Conservation (phyloP, 1,284 basidiomycete genomes). For the Fomitopsis palustris region DNA sequence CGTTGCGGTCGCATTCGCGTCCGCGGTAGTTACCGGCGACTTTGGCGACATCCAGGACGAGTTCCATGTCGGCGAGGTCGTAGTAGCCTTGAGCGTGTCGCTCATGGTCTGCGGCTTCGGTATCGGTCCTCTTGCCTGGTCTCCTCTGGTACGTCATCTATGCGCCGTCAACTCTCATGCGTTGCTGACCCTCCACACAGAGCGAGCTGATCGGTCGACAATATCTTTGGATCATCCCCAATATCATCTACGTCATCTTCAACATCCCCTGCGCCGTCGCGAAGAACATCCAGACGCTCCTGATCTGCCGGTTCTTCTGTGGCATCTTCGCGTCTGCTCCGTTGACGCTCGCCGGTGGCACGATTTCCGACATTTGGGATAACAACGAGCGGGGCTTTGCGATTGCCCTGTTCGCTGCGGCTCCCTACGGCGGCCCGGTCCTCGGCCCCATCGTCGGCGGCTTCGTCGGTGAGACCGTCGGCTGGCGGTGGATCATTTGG, state of each 20-base stretch:
- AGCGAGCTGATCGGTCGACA: conserved; percentile 59
- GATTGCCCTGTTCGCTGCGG: conserved; percentile 57
- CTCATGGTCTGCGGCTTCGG: conserved; percentile 57
- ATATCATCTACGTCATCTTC: conserved; percentile 46
- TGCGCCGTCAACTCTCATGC: conserved; percentile 17
- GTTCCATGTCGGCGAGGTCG: conserved; percentile 48
- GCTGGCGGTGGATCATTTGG: conserved; percentile 45
- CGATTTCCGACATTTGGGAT: conserved; percentile 67
- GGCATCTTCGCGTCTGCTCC: conserved; percentile 70
- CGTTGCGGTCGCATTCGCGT: conserved; percentile 50
- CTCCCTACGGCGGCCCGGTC: conserved; percentile 65
- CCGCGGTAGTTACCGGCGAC: conserved; percentile 52
- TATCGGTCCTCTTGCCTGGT: conserved; percentile 41
- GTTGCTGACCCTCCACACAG: conserved; percentile 27
- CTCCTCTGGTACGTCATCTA: conserved; percentile 22
- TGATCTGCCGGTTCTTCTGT: conserved; percentile 61
- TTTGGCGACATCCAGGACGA: conserved; percentile 33
- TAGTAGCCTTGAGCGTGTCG: conserved; percentile 38
- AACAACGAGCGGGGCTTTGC: conserved; percentile 58
- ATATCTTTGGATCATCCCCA: conserved; percentile 42
- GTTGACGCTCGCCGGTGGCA: conserved; percentile 57
- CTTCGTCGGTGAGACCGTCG: conserved; percentile 39
- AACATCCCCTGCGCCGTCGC: conserved; percentile 40
- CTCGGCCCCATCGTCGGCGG: conserved; percentile 58
- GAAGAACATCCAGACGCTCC: conserved; percentile 58